Conservation (phyloP, 2,329 filamentous ascomycete species). For the Lecanoromycetidae sp. region DNA sequence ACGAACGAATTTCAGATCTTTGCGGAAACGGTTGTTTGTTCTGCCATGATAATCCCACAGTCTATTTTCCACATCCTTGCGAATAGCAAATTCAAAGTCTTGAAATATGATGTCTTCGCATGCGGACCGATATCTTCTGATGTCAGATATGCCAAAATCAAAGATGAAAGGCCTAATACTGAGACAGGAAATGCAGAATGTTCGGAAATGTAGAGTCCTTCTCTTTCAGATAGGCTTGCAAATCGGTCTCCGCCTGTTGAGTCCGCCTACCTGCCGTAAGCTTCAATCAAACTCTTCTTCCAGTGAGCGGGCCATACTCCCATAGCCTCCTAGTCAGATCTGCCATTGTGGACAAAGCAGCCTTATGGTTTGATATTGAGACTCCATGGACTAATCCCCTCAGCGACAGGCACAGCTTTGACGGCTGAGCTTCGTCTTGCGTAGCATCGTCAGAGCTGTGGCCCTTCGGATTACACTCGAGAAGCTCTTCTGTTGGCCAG, state of each 20-base stretch:
- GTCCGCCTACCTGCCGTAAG: slow-evolving; percentile 20
- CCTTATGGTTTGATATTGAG: too few species aligned
- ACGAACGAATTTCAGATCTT: slow-evolving; percentile 45
- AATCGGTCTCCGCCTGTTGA: slow-evolving; percentile 34
- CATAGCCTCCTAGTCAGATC: slow-evolving; percentile 43
- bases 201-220: slow-evolving; percentile 39
- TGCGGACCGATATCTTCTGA: slow-evolving; percentile 52
- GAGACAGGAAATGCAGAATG: slow-evolving; percentile 34
- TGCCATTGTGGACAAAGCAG: too few species aligned
- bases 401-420: too few species aligned
- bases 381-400: too few species aligned
- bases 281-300: neutral
- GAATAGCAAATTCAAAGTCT: slow-evolving; percentile 37
- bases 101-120: slow-evolving; percentile 62
- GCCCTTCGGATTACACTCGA: too few species aligned
- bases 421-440: too few species aligned
- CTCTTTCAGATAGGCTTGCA: slow-evolving; percentile 38
- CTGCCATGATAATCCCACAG: slow-evolving; percentile 71
- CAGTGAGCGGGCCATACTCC: slow-evolving; percentile 31
- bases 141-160: slow-evolving; percentile 10
- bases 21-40: slow-evolving; percentile 68
- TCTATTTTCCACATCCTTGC: slow-evolving; percentile 50
- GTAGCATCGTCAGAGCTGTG: too few species aligned
- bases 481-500: too few species aligned
- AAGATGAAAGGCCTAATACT: slow-evolving; percentile 24